Evolutionary conservation across 208 protist genomes (phyloP).

Genomic region (Crithidia fasciculata): DNA sequence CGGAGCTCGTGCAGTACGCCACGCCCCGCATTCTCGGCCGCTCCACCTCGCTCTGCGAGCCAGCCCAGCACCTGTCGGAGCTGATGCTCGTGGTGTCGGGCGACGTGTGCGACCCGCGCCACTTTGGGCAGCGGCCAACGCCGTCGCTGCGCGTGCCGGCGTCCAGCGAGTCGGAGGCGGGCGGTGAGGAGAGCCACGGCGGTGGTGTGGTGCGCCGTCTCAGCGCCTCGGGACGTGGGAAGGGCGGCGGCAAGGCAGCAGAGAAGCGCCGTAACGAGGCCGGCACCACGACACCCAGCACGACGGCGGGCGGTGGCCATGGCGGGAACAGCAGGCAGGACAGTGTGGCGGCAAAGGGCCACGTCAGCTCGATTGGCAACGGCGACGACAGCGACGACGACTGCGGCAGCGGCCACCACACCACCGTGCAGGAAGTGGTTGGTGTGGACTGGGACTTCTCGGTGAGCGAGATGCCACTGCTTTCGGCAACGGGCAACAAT

Average conservation of each 20-base stretch:
- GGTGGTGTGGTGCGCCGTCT: neutral
- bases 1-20: constrained; percentile 53
- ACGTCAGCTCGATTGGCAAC: neutral
- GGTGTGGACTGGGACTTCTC: constrained; percentile 30
- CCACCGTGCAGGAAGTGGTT: neutral
- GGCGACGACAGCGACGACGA: neutral
- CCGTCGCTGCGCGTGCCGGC: constrained; percentile 45
- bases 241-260: neutral
- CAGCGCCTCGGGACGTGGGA: neutral
- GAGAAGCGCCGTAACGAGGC: neutral
- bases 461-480: neutral
- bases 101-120: constrained; percentile 72
- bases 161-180: constrained; percentile 25
- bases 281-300: neutral
- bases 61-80: constrained; percentile 73
- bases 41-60: constrained; percentile 73
- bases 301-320: neutral
- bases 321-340: neutral
- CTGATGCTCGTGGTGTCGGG: constrained; percentile 75
- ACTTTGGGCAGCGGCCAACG: constrained; percentile 60
- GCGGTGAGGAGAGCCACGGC: constrained; percentile 22
- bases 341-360: neutral
- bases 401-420: neutral
- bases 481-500: neutral
- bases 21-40: constrained; percentile 66